Conservation (phyloP, 495 filamentous ascomycete genomes). For the Evernia prunastri region DNA sequence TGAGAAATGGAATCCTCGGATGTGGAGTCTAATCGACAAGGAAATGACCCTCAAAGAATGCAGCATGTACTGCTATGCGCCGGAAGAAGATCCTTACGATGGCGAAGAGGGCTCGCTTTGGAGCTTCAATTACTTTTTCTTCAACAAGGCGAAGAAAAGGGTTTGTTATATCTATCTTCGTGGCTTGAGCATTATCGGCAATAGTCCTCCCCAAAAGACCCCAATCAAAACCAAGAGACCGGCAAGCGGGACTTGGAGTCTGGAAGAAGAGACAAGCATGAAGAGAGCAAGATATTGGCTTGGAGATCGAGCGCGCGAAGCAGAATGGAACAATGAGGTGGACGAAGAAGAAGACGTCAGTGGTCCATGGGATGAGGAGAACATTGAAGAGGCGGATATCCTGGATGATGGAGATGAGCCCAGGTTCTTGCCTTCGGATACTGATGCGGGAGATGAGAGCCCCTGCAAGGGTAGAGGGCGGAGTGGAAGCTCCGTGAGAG, state of each 20-base stretch:
- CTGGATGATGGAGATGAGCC: constrained; percentile 39
- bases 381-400: constrained; percentile 43
- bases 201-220: constrained; percentile 46
- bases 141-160: constrained; percentile 87
- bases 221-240: constrained; percentile 31
- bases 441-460: constrained; percentile 32
- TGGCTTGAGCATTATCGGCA: constrained; percentile 74
- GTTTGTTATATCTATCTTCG: constrained; percentile 90
- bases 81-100: constrained; percentile 77
- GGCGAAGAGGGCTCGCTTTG: constrained; percentile 89
- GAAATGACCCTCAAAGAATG: constrained; percentile 87
- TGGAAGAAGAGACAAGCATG: constrained; percentile 48
- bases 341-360: constrained; percentile 27
- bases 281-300: constrained; percentile 84
- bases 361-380: constrained; percentile 28
- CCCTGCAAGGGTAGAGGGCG: constrained; percentile 24
- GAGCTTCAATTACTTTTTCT: constrained; percentile 95
- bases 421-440: constrained; percentile 39
- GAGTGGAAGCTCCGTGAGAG: constrained; percentile 51
- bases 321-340: constrained; percentile 19
- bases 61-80: constrained; percentile 75
- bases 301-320: constrained; percentile 49
- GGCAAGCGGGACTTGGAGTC: constrained; percentile 36
- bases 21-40: constrained; percentile 86
- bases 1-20: constrained; percentile 68